A percentile compares a stretch with the other conserved stretches of the same genome.
These are phyloP conservation scores for Entomortierella chlamydospora DNA, from an alignment of 192 early-diverging fungal genomes.

Conservation along the genomic window DNA sequence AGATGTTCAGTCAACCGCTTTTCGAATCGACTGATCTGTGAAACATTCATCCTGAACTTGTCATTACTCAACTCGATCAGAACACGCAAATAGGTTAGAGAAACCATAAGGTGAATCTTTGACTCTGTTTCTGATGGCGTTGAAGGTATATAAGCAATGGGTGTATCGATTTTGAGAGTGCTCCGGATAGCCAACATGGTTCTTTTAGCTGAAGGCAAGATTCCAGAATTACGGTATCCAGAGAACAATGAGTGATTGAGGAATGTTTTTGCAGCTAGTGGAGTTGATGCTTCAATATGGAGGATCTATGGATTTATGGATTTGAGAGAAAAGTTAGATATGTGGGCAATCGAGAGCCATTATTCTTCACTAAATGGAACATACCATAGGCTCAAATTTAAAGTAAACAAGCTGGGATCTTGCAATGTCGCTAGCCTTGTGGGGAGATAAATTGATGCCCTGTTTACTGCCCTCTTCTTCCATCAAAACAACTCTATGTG, in stretches of 20 bases:
- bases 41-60: slow-evolving; percentile 55
- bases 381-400: slow-evolving; percentile 69
- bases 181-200: slow-evolving; percentile 66
- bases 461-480: slow-evolving; percentile 9
- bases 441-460: background rate
- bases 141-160: slow-evolving; percentile 62
- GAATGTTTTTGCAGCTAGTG: slow-evolving; percentile 60
- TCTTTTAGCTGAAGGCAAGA: slow-evolving; percentile 59
- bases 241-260: slow-evolving; percentile 55
- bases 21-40: slow-evolving; percentile 39
- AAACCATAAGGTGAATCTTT: slow-evolving; percentile 57
- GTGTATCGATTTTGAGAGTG: slow-evolving; percentile 63
- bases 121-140: background rate
- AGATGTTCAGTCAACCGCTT: slow-evolving; percentile 26
- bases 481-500: slow-evolving; percentile 33
- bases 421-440: slow-evolving; percentile 20
- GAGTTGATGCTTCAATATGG: slow-evolving; percentile 63
- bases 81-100: slow-evolving; percentile 52
- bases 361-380: background rate
- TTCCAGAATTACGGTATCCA: slow-evolving; percentile 65
- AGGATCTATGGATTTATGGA: slow-evolving; percentile 46
- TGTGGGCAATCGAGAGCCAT: background rate
- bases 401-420: slow-evolving; percentile 56
- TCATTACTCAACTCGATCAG: slow-evolving; percentile 57
- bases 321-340: background rate